Percentiles rank a stretch among this genome's conserved stretches.
Evolutionary conservation across 129 eudicot species (phyloP).

Genomic region (Flaveria sonorensis): DNA sequence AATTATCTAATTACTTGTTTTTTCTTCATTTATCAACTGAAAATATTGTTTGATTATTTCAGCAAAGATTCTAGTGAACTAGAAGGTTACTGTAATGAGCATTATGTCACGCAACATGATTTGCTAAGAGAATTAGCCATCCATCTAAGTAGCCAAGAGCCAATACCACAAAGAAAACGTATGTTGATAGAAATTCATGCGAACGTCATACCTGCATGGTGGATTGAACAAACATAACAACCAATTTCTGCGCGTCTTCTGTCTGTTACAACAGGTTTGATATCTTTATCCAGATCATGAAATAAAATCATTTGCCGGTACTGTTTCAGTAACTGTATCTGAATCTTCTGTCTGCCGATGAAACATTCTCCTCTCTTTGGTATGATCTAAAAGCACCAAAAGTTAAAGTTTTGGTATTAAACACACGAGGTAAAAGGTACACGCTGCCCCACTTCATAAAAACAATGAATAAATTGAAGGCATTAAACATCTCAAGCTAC

Average conservation of each 20-base stretch:
- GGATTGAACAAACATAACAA: constrained; percentile 33
- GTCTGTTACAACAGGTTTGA: constrained; percentile 43
- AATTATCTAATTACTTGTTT: neutral
- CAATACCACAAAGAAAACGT: constrained; percentile 39
- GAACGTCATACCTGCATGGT: constrained; percentile 43
- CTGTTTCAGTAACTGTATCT: constrained; percentile 22
- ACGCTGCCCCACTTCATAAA: constrained; percentile 40
- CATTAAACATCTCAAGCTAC: constrained; percentile 43
- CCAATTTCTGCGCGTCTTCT: constrained; percentile 31
- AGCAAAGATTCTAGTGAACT: constrained; percentile 43
- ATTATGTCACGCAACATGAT: constrained; percentile 51
- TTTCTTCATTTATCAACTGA: neutral
- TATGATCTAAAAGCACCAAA: constrained; percentile 44
- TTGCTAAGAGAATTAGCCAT: constrained; percentile 52
- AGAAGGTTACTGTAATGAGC: constrained; percentile 52
- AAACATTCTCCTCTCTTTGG: constrained; percentile 45
- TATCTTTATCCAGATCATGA: neutral
- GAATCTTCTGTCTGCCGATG: constrained; percentile 36
- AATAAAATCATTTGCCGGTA: constrained; percentile 18
- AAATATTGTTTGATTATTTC: neutral
- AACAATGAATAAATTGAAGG: constrained; percentile 40
- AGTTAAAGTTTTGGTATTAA: constrained; percentile 47
- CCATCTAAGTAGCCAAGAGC: constrained; percentile 33
- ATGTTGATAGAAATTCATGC: constrained; percentile 38
- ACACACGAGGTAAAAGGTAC: constrained; percentile 32